Percentiles rank a stretch among this genome's conserved stretches.
These are phyloP conservation scores for Aspergillus nanangensis DNA, from an alignment of 495 filamentous ascomycete genomes.

Conservation along the genomic window DNA sequence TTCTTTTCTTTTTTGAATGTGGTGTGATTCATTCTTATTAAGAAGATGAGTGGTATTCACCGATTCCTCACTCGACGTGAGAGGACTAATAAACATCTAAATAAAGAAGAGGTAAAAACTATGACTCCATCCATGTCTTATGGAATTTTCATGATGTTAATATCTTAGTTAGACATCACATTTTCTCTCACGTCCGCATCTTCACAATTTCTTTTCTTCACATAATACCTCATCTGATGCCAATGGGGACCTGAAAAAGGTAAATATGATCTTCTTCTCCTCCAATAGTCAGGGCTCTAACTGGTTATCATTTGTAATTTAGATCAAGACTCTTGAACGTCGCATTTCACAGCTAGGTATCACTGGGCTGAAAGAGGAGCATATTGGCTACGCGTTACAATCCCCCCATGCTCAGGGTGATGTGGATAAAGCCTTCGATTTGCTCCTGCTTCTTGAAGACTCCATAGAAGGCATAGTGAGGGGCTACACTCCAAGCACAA, in stretches of 20 bases:
- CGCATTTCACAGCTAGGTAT: slow-evolving; percentile 32
- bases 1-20: no score
- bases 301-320: neutral
- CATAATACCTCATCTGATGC: slow-evolving; percentile 13
- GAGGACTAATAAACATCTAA: slow-evolving; percentile 49
- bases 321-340: slow-evolving; percentile 35
- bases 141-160: neutral
- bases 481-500: slow-evolving; percentile 62
- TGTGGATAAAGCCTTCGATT: slow-evolving; percentile 65
- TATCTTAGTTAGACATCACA: slow-evolving; percentile 14
- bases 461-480: slow-evolving; percentile 77
- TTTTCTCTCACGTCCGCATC: slow-evolving; percentile 22
- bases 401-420: slow-evolving; percentile 63
- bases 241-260: slow-evolving; percentile 38
- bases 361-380: slow-evolving; percentile 32
- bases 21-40: neutral
- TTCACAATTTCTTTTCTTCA: slow-evolving; percentile 33
- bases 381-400: slow-evolving; percentile 66
- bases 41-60: slow-evolving; percentile 56
- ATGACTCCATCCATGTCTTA: neutral
- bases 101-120: slow-evolving; percentile 48
- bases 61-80: slow-evolving; percentile 72
- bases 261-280: slow-evolving; percentile 6
- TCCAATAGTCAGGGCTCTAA: neutral
- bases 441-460: slow-evolving; percentile 71